phyloP scores from a whole-genome alignment of 441 rosid genomes.

The Gossypium gossypioides region DNA sequence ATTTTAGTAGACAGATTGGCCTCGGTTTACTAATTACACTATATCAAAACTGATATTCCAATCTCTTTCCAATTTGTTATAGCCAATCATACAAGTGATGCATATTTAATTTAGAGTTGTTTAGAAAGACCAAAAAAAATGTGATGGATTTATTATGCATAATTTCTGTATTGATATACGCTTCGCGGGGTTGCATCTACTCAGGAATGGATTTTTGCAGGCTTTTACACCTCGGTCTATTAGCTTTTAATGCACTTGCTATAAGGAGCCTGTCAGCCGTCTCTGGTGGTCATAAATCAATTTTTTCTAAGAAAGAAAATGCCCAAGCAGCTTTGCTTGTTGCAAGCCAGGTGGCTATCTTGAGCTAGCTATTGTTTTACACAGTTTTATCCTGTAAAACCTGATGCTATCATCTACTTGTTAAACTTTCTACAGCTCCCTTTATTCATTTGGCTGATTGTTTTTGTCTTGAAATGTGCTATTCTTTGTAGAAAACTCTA shows the following conservation, averaged over 20 bases:
- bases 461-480: background rate
- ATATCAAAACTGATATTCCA: background rate
- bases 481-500: conserved; percentile 59
- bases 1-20: background rate
- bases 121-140: background rate
- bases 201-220: conserved; percentile 34
- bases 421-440: background rate
- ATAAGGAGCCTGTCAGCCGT: conserved; percentile 41
- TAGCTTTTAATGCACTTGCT: conserved; percentile 53
- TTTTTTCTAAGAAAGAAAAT: conserved; percentile 58
- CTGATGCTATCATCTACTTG: background rate
- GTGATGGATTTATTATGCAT: background rate
- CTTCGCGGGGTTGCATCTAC: background rate
- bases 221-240: conserved; percentile 52
- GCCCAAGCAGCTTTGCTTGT: conserved; percentile 56
- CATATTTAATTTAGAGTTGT: background rate
- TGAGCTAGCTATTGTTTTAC: background rate
- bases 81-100: background rate
- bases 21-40: background rate
- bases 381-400: conserved; percentile 1
- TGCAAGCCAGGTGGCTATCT: conserved; percentile 64
- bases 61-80: conserved; percentile 4
- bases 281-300: conserved; percentile 41
- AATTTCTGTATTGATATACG: background rate
- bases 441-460: background rate